phyloP scores from a whole-genome alignment of 345 rosid species.

The Bruguiera sexangula region DNA sequence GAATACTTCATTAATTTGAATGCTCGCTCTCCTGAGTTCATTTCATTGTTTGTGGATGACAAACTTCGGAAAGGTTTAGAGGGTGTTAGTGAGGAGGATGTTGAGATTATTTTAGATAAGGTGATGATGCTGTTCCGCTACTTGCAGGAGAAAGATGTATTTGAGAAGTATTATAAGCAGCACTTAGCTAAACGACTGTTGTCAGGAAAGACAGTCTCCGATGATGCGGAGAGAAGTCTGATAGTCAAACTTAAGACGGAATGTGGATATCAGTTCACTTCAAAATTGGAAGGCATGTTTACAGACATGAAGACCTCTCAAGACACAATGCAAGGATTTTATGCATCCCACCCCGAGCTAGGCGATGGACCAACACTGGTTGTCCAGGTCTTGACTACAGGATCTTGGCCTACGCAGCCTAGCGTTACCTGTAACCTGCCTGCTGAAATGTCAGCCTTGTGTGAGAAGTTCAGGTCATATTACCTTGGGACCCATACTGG shows the following conservation, averaged over 20 bases:
- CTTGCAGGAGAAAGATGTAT: slow-evolving; percentile 96
- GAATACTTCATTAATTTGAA: slow-evolving; percentile 92
- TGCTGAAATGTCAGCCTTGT: slow-evolving; percentile 72
- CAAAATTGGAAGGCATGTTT: slow-evolving; percentile 97
- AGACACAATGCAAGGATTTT: slow-evolving; percentile 87
- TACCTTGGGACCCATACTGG: slow-evolving; percentile 98
- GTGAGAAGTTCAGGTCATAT: slow-evolving; percentile 90
- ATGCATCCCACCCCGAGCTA: slow-evolving; percentile 65
- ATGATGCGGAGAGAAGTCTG: slow-evolving; percentile 95
- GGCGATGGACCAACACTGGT: slow-evolving; percentile 81
- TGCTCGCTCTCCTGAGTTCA: slow-evolving; percentile 90
- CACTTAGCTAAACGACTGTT: slow-evolving; percentile 94
- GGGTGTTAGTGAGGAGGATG: slow-evolving; percentile 89
- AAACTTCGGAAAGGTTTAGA: slow-evolving; percentile 88
- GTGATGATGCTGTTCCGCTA: slow-evolving; percentile 99
- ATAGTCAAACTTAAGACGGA: slow-evolving; percentile 95
- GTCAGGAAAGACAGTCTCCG: slow-evolving; percentile 88
- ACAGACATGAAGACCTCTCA: slow-evolving; percentile 99
- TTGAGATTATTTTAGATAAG: slow-evolving; percentile 87
- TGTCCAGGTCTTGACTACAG: slow-evolving; percentile 94
- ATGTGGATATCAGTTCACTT: slow-evolving; percentile 97
- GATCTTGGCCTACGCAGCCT: slow-evolving; percentile 97
- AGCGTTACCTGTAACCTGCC: slow-evolving; percentile 84
- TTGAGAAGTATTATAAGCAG: slow-evolving; percentile 96
- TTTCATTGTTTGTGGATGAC: slow-evolving; percentile 92